Base-by-base conservation (phyloP, 108 stramenopile genomes). In the Stephanodiscus minutulus region DNA sequence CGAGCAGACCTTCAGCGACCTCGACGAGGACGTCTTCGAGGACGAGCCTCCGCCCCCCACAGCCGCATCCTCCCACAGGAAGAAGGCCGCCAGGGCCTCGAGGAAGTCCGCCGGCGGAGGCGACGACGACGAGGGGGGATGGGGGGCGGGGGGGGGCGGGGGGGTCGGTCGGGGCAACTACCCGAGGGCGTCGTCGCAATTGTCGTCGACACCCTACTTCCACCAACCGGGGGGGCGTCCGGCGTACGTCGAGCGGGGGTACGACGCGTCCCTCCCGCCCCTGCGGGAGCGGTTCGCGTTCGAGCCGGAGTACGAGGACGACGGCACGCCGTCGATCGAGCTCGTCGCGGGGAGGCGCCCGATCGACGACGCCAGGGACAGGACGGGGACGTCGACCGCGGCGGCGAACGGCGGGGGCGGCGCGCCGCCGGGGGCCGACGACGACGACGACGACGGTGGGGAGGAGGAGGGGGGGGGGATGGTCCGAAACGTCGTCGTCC, bases 281-380 rank as follows among this genome's bases (percentile, higher is more conserved):
- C 78, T 97, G 27, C 75, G 96, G 28, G 92, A 96, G 62, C 78
- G 89, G 44, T 97, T 93, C 70, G 83, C 88, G 11, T 97, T 96
- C 71, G 76, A 96, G 58, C 97, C 97, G 8, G 96, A 97, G 69
- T 92, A 81, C 55, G 95, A 96, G 68, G 84, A 86, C 49, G 97
- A 98, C 81, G 97, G 97, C 17, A 91, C 93, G 15, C 95, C 95
- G 8, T 81, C 88, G 52, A 95, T 98, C 59, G 97, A 97, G 35
- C 76, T 89, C 41, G 96, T 97, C 80, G 85, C 95, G 17, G 97
- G 97, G 7, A 75, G 95, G 17, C 89, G 97, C 8, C 91, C 90
- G 17, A 85, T 95, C n/a, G 94, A 93, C 63, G 85, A 85, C 20
- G 76, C 75, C 11, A 81, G 86, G 39, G 68, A 64, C 66, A 36